Base-by-base conservation (phyloP, 345 rosid species). In the Hibiscus syriacus region DNA sequence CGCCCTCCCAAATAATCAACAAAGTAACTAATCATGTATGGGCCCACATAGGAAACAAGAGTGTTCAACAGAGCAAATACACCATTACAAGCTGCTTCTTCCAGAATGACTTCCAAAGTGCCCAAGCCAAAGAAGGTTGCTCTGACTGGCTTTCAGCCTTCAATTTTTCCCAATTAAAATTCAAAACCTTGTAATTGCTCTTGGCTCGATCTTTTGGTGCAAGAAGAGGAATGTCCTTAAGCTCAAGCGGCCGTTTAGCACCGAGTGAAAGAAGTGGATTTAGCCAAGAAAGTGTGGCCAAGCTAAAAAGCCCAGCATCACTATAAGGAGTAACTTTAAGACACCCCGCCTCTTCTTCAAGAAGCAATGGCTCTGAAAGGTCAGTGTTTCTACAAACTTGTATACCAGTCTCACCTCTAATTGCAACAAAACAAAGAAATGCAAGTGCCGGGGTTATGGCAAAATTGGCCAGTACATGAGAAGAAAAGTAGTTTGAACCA, bases 181-280 rank as follows among this genome's bases (percentile, higher is more conserved):
- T 95, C 78, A 95, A 58, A 71, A 81, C 72, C 81, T 88, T 95
- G 74, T 84, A 95, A 79, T 88, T 95, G 58, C 90, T 70, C 80
- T 95, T 95, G 65, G 99, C 75, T 74, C 99, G 83, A 73, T 95
- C 96, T 72, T 71, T 86, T 11, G 88, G 85, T 4, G 97, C 93
- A 54, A 95, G 92, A 71, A 95, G 97, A 6, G 99, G 99, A 71
- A 95, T 92, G 84, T 95, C 99, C 82, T 86, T 95, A 12, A 90
- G 97, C 74, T 90, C 99, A 46, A 95, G 92, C 2, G 99, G 98
- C 76, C 94, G 83, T 83, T 88, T 95, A 17, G 97, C 87, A 45
- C 99, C 99, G 12, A 84, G 72, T 1, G 98, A 95, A 36, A 95
- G 98, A 71, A 95, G 93, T 20, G 96, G 89, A 73, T 92, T 90